These are phyloP conservation scores for Pestalotiopsis sp. DNA, from an alignment of 2,329 filamentous ascomycete species.

Conservation along the genomic window DNA sequence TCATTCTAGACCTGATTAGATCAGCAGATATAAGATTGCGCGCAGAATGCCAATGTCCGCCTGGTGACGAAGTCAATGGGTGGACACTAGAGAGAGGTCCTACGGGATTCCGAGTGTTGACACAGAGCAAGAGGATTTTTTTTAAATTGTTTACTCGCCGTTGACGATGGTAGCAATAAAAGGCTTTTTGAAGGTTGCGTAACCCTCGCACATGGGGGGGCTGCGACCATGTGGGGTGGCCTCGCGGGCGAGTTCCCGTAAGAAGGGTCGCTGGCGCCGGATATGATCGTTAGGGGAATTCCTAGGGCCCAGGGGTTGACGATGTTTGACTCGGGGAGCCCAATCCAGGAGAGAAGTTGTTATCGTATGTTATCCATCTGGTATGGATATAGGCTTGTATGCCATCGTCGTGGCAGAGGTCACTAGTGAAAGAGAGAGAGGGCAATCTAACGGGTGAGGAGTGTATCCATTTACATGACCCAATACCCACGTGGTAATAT, in stretches of 20 bases:
- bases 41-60: neutral
- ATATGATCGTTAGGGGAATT: neutral
- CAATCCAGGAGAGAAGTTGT: neutral
- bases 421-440: neutral
- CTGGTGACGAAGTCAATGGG: no score
- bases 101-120: no score
- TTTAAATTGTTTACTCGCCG: no score
- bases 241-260: neutral
- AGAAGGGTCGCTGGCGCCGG: neutral
- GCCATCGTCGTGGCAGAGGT: neutral
- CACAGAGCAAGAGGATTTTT: no score
- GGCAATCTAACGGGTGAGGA: neutral
- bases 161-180: neutral
- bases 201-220: neutral
- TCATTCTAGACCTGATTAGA: neutral
- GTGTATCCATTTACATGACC: neutral
- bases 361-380: neutral
- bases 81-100: no score
- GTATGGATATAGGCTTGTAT: neutral
- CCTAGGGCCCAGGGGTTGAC: neutral
- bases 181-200: neutral
- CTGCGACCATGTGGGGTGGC: neutral
- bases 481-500: neutral
- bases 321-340: neutral
- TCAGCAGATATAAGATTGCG: neutral